Base-by-base conservation (phyloP, 129 eudicot genomes). In the Sambucus nigra region DNA sequence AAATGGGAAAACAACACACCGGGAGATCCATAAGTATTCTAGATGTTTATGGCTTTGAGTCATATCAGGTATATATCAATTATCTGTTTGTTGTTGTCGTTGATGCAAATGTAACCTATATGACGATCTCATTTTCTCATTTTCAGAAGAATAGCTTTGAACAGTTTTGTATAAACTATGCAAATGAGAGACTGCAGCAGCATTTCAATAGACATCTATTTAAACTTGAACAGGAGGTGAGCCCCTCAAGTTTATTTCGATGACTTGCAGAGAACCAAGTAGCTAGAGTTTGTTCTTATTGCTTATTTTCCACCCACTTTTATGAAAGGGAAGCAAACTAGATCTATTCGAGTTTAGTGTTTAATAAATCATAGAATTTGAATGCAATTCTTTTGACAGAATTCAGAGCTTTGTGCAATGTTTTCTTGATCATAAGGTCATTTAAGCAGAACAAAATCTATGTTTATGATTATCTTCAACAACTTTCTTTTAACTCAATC, bases 151-250 rank as follows among this genome's bases (percentile, higher is more conserved):
- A 91, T 50, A 77, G 91, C 74, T 75, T 91, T 60, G 99, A 91
- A 67, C 99, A 91, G 68, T 60, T 91, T 44, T 79, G 79, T 44
- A 85, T 91, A 71, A 91, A 91, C 73, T 91, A 91, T 70, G 87
- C 99, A 39, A 79, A 82, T 68, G 99, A 91, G 88, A 79, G 94
- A 55, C 77, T 86, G 46, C 94, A 91, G 61, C 99, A 91, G 61
- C 99, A 91, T 60, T 79, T 82, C 51, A 73, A 73, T 63, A 83
- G 95, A 4, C 99, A 91, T 75, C 69, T 82, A 19, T 77, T 91
- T 68, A 91, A 91, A 73, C 95, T 86, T 70, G 82, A 86, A 63
- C 95, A 91, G 60, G 99, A 86, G 84, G 99, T 80, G 60, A 50
- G 85, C 46, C 20, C 61, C 33, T 41, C 38, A 6, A 5, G 25